Percentiles rank a stretch among this genome's conserved stretches.
Evolutionary conservation across 2,329 filamentous ascomycete species (phyloP).

Genomic region (Cadophora sp.): DNA sequence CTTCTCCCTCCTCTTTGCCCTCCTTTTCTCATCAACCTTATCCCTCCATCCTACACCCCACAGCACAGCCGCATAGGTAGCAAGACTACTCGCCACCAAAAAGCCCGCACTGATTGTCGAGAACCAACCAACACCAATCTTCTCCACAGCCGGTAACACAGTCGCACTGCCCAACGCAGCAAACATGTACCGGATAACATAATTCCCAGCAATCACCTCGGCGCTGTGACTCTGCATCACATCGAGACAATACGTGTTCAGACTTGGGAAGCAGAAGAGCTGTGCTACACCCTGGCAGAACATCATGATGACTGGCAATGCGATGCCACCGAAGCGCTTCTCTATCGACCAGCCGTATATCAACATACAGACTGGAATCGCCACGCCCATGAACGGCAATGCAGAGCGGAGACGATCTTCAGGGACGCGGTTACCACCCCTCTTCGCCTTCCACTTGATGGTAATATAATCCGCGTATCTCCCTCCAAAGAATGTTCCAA

Average conservation of each 20-base stretch:
- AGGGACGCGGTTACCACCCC: conserved; percentile 64
- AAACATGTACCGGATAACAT: conserved; percentile 78
- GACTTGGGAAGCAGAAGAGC: conserved; percentile 75
- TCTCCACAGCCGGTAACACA: conserved; percentile 75
- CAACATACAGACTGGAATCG: conserved; percentile 68
- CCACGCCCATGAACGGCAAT: conserved; percentile 61
- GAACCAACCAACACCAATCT: conserved; percentile 83
- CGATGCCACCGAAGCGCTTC: conserved; percentile 57
- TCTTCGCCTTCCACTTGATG: conserved; percentile 66
- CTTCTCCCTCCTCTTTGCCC: conserved; percentile 45
- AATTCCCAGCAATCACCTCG: conserved; percentile 82
- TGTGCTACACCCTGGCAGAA: conserved; percentile 78
- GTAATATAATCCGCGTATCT: conserved; percentile 73
- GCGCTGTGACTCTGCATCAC: conserved; percentile 75
- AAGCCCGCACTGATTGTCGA: conserved; percentile 71
- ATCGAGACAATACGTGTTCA: conserved; percentile 84
- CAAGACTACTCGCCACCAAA: conserved; percentile 49
- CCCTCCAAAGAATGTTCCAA: conserved; percentile 75
- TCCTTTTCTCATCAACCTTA: conserved; percentile 56
- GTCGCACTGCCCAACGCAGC: conserved; percentile 74
- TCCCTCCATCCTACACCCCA: conserved; percentile 49
- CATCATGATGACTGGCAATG: conserved; percentile 73
- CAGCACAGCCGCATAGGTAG: conserved; percentile 35
- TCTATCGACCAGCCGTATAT: conserved; percentile 71
- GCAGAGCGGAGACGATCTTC: conserved; percentile 71